phyloP scores from a whole-genome alignment of 805 yeast genomes.

The Kodamaea jinghongensis region DNA sequence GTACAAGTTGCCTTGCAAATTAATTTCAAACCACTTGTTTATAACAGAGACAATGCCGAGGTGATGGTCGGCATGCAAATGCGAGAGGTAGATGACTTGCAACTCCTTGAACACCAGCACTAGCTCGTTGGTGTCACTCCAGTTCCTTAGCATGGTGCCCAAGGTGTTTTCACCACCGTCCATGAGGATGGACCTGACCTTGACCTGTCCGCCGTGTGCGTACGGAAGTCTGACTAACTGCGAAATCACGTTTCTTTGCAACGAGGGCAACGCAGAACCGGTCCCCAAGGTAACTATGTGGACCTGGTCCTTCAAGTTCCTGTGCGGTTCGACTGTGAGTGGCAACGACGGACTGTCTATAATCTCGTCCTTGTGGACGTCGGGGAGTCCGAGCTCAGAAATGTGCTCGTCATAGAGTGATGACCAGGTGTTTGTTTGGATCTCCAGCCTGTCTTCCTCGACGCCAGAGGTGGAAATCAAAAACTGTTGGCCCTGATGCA shows the following conservation, averaged over 20 bases:
- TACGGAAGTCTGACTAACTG: conserved; percentile 72
- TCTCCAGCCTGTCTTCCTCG: conserved; percentile 16
- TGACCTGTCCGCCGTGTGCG: conserved; percentile 16
- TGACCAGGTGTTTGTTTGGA: conserved; percentile 24
- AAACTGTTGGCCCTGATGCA: conserved; percentile 33
- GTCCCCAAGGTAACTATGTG: conserved; percentile 84
- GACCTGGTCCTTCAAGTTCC: conserved; percentile 47
- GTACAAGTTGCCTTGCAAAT: conserved; percentile 40
- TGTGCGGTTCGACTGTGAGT: conserved; percentile 12
- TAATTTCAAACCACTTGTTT: conserved; percentile 58
- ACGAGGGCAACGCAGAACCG: conserved; percentile 87
- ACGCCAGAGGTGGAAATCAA: conserved; percentile 24
- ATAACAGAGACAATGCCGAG: conserved; percentile 75
- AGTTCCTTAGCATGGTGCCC: conserved; percentile 65
- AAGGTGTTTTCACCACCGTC: conserved; percentile 97
- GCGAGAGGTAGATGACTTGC: conserved; percentile 69
- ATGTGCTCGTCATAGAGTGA: conserved; percentile 31
- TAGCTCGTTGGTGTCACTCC: conserved; percentile 45
- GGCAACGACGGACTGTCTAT: conserved; percentile 21
- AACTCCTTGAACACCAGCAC: conserved; percentile 55
- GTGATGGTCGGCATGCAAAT: conserved; percentile 97
- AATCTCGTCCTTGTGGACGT: conserved; percentile 14
- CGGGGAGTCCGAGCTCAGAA: conserved; percentile 16
- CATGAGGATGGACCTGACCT: conserved; percentile 51
- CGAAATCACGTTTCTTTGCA: conserved; percentile 80